Evolutionary conservation across 139 green algal species (phyloP).

Genomic region (Desmodesmus armatus): DNA sequence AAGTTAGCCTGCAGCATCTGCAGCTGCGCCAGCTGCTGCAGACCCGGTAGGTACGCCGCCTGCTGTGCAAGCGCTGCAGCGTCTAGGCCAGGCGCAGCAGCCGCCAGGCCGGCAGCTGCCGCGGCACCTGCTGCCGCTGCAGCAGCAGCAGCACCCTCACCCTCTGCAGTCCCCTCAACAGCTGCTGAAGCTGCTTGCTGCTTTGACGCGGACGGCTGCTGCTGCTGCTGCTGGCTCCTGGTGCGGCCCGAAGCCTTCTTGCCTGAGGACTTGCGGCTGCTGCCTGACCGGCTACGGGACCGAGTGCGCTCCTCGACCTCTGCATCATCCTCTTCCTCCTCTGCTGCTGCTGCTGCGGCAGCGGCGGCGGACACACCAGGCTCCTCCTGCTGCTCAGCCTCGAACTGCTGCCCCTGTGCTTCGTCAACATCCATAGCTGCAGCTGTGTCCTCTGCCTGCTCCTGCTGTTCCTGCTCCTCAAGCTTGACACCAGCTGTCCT

Average conservation of each 20-base stretch:
- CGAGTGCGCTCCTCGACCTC: background rate
- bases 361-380: background rate
- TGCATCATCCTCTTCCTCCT: background rate
- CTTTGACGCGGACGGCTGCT: background rate
- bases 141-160: background rate
- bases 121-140: no score
- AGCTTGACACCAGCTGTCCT: background rate
- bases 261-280: background rate
- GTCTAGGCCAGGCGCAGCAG: background rate
- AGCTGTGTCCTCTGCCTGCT: background rate
- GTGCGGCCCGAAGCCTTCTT: background rate
- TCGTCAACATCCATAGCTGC: background rate
- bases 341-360: background rate
- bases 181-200: slow-evolving; percentile 38
- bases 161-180: background rate
- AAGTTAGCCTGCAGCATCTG: no score
- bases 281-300: background rate
- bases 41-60: no score
- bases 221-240: slow-evolving; percentile 17
- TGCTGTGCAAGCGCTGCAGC: no score
- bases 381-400: background rate
- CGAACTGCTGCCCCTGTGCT: slow-evolving; percentile 4
- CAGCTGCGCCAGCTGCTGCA: no score
- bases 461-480: background rate
- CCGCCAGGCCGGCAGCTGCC: background rate